Evolutionary conservation across 1,139 yeast species (phyloP), one percentile per base, ranked within the genome.

Genomic region (Hemisphaericaspora xylofermentans): DNA sequence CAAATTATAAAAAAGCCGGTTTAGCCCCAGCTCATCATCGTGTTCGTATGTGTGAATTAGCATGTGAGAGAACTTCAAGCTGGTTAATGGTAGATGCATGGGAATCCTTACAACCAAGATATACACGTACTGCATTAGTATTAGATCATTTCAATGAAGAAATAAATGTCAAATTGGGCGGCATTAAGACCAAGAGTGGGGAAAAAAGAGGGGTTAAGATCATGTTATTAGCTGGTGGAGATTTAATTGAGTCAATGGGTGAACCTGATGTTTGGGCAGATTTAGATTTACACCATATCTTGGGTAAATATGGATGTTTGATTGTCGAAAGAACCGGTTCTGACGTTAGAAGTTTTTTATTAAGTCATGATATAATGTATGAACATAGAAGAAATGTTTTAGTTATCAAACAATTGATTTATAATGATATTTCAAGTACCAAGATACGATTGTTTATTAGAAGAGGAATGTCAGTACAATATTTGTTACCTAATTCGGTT

Each of bases 1-100:
- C 93, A 53, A 89, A 89, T 62, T 93, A 93, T 67, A 82, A 84
- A 60, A 94, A 93, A 61, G 89, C 88, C 38, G 99, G 99, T 0
- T 71, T 93, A 42, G 98, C 98, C 0, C 80, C 87, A 0, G 78
- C 98, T 0, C 75, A 73, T 48, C 96, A 93, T 63, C 77, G 99
- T 44, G 98, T 93, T 9, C 74, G 98, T 42, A 93, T 93, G 98
- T 91, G 98, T 64, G 98, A 94, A 61, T 72, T 93, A 59, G 98
- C 98, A 0, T 91, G 98, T 64, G 98, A 93, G 59, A 77, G 98
- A 56, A 93, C 99, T 0, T 83, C 94, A 3, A 82, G 94, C 21
- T 93, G 99, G 98, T 74, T 94, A 37, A 94, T 93, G 98, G 98
- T 93, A 18, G 99, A 93, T 63, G 97, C 98, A 0, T 93, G 99